Base-by-base conservation (phyloP, 345 rosid genomes). In the Eucalyptus pumila region DNA sequence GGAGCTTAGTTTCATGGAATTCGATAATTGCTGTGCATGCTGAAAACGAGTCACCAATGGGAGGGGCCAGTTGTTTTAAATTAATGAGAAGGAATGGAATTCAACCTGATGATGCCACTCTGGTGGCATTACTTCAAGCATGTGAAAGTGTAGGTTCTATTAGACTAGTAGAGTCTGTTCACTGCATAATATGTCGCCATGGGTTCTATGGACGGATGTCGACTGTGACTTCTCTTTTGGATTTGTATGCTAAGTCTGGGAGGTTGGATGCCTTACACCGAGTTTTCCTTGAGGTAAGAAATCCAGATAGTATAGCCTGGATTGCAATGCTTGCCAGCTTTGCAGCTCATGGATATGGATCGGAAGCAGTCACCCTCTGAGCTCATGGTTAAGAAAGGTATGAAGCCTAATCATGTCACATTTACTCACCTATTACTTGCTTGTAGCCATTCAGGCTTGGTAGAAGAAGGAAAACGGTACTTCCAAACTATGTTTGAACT, bases 381-480 rank as follows among this genome's bases (percentile, higher is more conserved):
- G 88, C 88, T 91, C 13, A 93, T 96, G 96, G 91, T 96, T 87
- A 88, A 89, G 45, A 67, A 40, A 19, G 94, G 94, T 86, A 80
- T 90, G 88, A 88, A 85, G 76, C 97, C 95, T 87, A 97, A 96
- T 91, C 97, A 94, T 92, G 97, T 95, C 47, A 95, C 97, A 37
- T 96, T 95, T 89, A 95, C 96, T 80, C 97, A 95, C 90, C 92
- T 96, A 93, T 92, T 96, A 81, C 94, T 91, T 89, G 96, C 97
- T 90, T 96, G 98, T 88, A 93, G 94, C 91, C 98, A 96, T 88
- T 91, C 97, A 2, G 97, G 97, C 47, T 92, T 94, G 52, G 94
- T 94, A 45, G 58, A 91, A 49, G 94, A 95, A 91, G 98, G 97
- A 9, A 93, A 92, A 85, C 80, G 40, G 87, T 96, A 95, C 92